phyloP scores from a whole-genome alignment of 164 flowering plant genomes.

The Chimonanthus praecox region DNA sequence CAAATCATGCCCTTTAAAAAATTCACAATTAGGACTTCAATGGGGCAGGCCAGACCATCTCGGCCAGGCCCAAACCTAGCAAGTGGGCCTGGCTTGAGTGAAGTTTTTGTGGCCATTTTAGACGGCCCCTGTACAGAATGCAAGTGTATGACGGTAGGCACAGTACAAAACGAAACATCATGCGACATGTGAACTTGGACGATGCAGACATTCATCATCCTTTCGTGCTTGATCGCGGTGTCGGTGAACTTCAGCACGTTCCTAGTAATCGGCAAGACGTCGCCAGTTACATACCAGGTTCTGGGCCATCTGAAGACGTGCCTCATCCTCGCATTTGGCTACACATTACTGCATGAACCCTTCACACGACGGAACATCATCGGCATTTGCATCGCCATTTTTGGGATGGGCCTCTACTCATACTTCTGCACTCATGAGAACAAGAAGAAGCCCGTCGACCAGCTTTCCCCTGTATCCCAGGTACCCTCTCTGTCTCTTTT shows the following conservation, averaged over 20 bases:
- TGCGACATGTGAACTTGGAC: neutral
- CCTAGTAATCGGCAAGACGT: constrained; percentile 90
- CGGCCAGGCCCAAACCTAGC: too few relatives aligned
- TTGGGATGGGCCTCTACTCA: constrained; percentile 89
- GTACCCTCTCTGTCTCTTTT: constrained; percentile 22
- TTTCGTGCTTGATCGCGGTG: constrained; percentile 84
- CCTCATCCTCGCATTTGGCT: constrained; percentile 83
- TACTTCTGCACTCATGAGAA: constrained; percentile 70
- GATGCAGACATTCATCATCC: constrained; percentile 67
- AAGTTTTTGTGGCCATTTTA: too few relatives aligned
- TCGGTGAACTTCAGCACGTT: constrained; percentile 96
- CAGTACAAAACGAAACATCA: too few relatives aligned
- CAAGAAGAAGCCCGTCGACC: constrained; percentile 48
- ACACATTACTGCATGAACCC: constrained; percentile 83
- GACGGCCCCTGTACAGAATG: too few relatives aligned
- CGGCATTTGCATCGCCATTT: constrained; percentile 71
- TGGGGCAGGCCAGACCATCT: neutral
- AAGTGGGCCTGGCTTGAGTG: too few relatives aligned
- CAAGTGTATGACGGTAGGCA: too few relatives aligned
- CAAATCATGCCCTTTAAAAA: too few relatives aligned
- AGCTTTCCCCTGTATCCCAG: constrained; percentile 43
- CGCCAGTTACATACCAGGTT: constrained; percentile 96
- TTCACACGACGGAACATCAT: constrained; percentile 80
- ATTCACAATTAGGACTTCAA: neutral
- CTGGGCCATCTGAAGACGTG: constrained; percentile 97